Evolutionary conservation across 2,329 filamentous ascomycete species (phyloP), one percentile per base, ranked within the genome.

Genomic region (Phyllosticta citriasiana): DNA sequence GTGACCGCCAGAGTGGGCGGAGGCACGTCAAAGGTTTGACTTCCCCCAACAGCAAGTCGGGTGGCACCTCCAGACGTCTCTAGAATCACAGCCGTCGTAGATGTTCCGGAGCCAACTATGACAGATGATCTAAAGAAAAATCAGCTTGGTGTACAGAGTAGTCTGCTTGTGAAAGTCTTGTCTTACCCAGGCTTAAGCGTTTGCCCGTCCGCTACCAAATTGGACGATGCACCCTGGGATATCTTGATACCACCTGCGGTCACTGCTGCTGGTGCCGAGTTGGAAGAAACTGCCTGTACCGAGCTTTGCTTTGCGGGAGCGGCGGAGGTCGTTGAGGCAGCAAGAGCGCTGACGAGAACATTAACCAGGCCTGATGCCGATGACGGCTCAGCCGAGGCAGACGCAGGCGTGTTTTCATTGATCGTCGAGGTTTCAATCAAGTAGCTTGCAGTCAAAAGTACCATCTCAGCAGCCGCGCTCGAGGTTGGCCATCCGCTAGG

Each of bases 151-250:
- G 6, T 47, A n/a, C 14, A 2, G 16, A n/a, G 4, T 5, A 16
- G 14, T 40, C 10, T 40, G 6, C 33, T 14, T 40, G 4, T 4
- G 33, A 40, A 40, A 19, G 14, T 47, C 14, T 7, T n/a, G 16
- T 47, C 40, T 47, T n/a, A 63, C 24, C 70, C 70, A 26, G 67
- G 66, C 6, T 67, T 66, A 16, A 72, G 66, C 0, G 58, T 56
- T 30, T 52, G 53, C 40, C 40, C 55, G 27, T 35, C 40, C 22
- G 52, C n/a, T 22, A 57, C 22, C 53, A 56, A 7, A 9, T 24
- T 7, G 19, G 54, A 56, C 6, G 19, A 35, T 16, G 53, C 55
- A 54, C 55, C 55, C 58, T 51, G 58, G 25, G 53, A 56, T 35
- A 56, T n/a, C 40, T 16, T n/a, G 7, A 47, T 47, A 16, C 40